A percentile compares a stretch with the other conserved stretches of the same genome.
phyloP scores from a whole-genome alignment of 345 rosid genomes.

The Murraya koenigii region DNA sequence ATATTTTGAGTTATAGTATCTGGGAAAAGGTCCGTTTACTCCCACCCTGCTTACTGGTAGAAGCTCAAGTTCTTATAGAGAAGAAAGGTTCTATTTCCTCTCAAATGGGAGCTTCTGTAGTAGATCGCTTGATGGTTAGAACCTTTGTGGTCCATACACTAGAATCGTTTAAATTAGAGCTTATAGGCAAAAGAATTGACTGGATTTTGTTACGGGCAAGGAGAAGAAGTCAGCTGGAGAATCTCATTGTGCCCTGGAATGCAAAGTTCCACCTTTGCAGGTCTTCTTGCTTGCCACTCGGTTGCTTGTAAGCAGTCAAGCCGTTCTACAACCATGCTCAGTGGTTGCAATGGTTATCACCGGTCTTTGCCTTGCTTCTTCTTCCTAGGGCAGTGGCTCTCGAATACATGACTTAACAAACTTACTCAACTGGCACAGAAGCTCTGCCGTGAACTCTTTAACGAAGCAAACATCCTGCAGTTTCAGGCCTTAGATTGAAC shows the following conservation, averaged over 20 bases:
- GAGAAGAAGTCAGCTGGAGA: constrained; percentile 77
- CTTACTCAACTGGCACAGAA: constrained; percentile 29
- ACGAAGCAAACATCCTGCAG: neutral
- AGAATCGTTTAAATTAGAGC: too few species aligned
- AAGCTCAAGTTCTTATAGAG: neutral
- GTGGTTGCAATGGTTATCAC: constrained; percentile 92
- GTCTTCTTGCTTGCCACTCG: constrained; percentile 65
- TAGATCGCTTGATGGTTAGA: neutral
- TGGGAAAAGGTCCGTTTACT: neutral
- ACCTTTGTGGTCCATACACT: neutral
- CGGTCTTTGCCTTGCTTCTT: constrained; percentile 80
- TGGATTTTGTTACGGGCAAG: constrained; percentile 46
- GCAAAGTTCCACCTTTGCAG: constrained; percentile 93
- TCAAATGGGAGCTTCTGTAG: neutral
- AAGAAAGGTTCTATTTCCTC: neutral
- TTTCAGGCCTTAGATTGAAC: neutral
- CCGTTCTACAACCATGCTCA: constrained; percentile 86
- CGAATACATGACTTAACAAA: constrained; percentile 60
- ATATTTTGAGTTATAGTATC: neutral
- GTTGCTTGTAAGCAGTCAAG: constrained; percentile 79
- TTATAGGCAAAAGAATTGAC: neutral
- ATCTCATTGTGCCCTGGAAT: constrained; percentile 86
- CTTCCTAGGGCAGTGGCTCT: constrained; percentile 76
- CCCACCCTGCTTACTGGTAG: too few species aligned
- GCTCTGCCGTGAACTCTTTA: constrained; percentile 37